Percentiles rank a stretch among this genome's conserved stretches.
Evolutionary conservation across 306 rosid species (phyloP).

Genomic region (Mimosa pudica): DNA sequence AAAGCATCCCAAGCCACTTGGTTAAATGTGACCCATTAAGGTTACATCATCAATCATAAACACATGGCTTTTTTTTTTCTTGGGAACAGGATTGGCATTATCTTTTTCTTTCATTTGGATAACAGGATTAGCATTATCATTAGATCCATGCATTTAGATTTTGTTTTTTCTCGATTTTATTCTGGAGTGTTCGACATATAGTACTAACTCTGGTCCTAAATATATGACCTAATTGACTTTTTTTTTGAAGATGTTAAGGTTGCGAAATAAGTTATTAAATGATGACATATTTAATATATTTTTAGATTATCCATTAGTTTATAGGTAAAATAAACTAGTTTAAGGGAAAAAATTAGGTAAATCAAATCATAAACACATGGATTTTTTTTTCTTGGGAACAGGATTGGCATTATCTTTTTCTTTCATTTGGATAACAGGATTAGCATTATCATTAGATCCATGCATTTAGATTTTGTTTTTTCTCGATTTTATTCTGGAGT

Average conservation of each 20-base stretch:
- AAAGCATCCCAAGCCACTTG: background rate
- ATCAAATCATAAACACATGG: background rate
- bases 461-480: background rate
- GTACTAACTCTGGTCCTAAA: too few species aligned
- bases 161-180: background rate
- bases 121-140: background rate
- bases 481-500: background rate
- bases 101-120: too few species aligned
- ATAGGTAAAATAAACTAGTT: too few species aligned
- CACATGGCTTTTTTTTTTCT: background rate
- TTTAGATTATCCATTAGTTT: too few species aligned
- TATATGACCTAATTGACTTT: too few species aligned
- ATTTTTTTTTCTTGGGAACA: background rate
- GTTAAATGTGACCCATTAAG: background rate
- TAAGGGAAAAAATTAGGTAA: too few species aligned
- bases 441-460: background rate
- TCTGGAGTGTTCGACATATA: background rate
- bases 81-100: background rate
- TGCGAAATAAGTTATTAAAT: too few species aligned
- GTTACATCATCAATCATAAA: background rate
- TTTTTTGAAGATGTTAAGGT: too few species aligned
- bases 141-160: background rate
- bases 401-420: background rate
- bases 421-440: background rate
- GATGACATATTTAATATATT: too few species aligned